Evolutionary conservation across 768 basidiomycete species (phyloP).

Genomic region (Pulveroboletus sp.): DNA sequence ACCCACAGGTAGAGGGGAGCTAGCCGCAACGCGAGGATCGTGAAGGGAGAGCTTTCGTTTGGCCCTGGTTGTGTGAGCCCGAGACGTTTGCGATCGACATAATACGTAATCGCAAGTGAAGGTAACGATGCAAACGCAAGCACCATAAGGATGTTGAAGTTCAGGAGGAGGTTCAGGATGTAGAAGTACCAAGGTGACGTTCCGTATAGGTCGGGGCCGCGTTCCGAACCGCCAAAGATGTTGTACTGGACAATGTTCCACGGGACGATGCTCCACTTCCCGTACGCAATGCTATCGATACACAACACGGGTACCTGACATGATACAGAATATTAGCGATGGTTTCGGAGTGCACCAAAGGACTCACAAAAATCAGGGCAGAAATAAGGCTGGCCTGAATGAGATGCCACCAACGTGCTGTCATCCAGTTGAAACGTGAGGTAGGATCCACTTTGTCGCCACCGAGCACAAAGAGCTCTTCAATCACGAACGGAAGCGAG

Average conservation of each 20-base stretch:
- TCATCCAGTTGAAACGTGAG: conserved; percentile 48
- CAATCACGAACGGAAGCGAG: conserved; percentile 83
- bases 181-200: conserved; percentile 87
- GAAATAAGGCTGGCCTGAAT: conserved; percentile 52
- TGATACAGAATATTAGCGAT: not conserved
- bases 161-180: conserved; percentile 81
- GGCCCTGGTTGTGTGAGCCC: conserved; percentile 46
- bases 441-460: conserved; percentile 57
- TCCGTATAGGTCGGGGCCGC: conserved; percentile 92
- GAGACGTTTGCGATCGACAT: conserved; percentile 73
- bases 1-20: conserved; percentile 92
- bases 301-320: conserved; percentile 77
- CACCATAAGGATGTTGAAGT: conserved; percentile 85
- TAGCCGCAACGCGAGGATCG: conserved; percentile 70
- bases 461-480: conserved; percentile 80
- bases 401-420: conserved; percentile 58
- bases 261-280: conserved; percentile 71
- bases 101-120: conserved; percentile 66
- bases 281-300: conserved; percentile 86
- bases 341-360: not conserved
- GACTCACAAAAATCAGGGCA: conserved; percentile 57
- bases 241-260: conserved; percentile 96
- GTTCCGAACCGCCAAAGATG: conserved; percentile 72
- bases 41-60: conserved; percentile 76
- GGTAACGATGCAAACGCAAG: conserved; percentile 83